These are phyloP conservation scores for Solanum chiquidenum DNA, from an alignment of 257 asterid species.

Conservation along the genomic window DNA sequence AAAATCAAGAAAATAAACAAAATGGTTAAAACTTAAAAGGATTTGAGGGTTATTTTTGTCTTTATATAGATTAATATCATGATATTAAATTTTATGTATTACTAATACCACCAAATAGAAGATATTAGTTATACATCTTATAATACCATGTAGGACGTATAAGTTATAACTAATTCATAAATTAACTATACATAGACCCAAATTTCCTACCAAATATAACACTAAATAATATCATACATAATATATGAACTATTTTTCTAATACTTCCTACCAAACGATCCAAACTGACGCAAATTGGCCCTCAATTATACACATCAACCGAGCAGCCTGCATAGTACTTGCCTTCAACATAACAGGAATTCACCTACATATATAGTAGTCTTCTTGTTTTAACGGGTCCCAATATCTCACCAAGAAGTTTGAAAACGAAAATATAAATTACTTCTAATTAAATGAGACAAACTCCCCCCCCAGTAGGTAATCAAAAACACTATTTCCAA, in stretches of 20 bases:
- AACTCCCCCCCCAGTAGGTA: background rate
- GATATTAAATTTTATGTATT: no score
- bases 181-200: no score
- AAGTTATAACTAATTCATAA: no score
- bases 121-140: no score
- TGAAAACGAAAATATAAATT: background rate
- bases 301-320: background rate
- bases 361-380: background rate
- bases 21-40: no score
- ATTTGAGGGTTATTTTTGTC: background rate
- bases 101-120: no score
- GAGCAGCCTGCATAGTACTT: background rate
- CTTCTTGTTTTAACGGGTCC: background rate
- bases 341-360: background rate
- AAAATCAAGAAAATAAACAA: background rate
- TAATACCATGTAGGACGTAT: no score
- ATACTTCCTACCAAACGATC: background rate
- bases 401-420: background rate
- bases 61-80: no score
- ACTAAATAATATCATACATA: background rate
- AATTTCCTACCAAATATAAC: no score
- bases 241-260: no score
- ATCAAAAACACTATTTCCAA: background rate
- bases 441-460: background rate
- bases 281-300: background rate